Base-by-base conservation (phyloP, 805 yeast species). In the Kodamaea hsintzibuensis region DNA sequence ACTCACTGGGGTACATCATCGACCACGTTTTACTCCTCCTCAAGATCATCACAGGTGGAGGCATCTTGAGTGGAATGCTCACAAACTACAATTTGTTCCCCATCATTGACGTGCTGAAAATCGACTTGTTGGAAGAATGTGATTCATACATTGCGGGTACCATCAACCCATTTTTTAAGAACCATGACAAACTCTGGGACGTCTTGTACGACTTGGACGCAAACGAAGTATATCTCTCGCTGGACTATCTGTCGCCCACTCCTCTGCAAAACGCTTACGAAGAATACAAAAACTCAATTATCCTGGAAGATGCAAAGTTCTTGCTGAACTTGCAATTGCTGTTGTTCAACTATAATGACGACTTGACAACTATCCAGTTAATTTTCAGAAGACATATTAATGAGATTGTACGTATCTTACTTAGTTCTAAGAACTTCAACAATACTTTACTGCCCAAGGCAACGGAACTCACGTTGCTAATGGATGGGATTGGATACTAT, bases 131-230 rank as follows among this genome's bases (percentile, higher is more conserved):
- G 49, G 73, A 74, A 55, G 69, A 62, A 50, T 76, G 71, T 56
- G 71, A 60, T 30, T 70, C 70, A 27, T 82, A 73, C 59, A 69
- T 87, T 47, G 79, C 88, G 1, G 93, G 93, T 2, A 85, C 91
- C 2, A 82, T 86, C 42, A 87, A 87, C 62, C 81, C 86, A 13
- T 79, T 85, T 42, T 81, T 87, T 62, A 83, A 82, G 60, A 76
- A 80, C 33, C 79, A 79, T 53, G 74, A 72, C 33, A 74, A 74
- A 45, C 62, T 80, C 17, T 86, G 88, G 87, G 89, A 87, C 64
- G 65, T 83, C 33, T 76, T 82, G 55, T 81, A 83, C 53, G 85
- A 87, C 64, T 60, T 87, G 56, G 91, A 86, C 60, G 49, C 75
- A 0, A 80, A 79, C 46, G 77, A 73, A 51, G 61, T 83, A 40